Base-by-base conservation (phyloP, 345 rosid genomes). In the Trapa bicornis region DNA sequence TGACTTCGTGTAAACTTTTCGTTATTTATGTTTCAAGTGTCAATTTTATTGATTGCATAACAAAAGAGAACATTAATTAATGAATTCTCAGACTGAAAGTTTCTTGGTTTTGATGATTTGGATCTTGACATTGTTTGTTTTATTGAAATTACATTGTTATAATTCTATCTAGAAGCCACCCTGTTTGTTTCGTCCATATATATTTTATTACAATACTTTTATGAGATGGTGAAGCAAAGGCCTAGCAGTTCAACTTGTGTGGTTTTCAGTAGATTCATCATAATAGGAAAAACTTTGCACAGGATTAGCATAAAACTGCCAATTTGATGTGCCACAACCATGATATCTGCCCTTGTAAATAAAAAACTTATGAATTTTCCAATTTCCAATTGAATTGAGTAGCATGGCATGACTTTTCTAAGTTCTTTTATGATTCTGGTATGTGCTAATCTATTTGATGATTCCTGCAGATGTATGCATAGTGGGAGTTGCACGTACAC, bases 401-500 rank as follows among this genome's bases (percentile, higher is more conserved):
- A 8, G 22, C 57, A 17, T 15, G 57, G 3, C n/a, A 15, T 16
- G 57, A 52, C 16, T 52, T 52, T 4, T 41, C 6, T 13, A 47
- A 2, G n/a, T 1, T 1, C 16, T 13, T 52, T 16, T 16, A 52
- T 52, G 57, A 15, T 17, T 57, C 39, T 38, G 66, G 11, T 64
- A 12, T 52, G 52, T 38, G 3, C 15, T 35, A 13, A 52, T 8
- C 38, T 17, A 52, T 12, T 41, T 47, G n/a, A 35, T 13, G 47
- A 48, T 72, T 72, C 4, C 22, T 43, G 41, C 77, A 91, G 99
- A 94, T 87, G 99, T 94, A 67, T 94, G 99, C 79, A 79, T 94
- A 48, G 97, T 94, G 13, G 99, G 99, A 69, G 91, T 89, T 75
- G 97, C 99, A 17, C 90, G 97, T 5, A 91, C 99, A 0, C 99